Evolutionary conservation across 176 grass and related monocot species (phyloP).

Genomic region (Cenchrus fungigraminus): DNA sequence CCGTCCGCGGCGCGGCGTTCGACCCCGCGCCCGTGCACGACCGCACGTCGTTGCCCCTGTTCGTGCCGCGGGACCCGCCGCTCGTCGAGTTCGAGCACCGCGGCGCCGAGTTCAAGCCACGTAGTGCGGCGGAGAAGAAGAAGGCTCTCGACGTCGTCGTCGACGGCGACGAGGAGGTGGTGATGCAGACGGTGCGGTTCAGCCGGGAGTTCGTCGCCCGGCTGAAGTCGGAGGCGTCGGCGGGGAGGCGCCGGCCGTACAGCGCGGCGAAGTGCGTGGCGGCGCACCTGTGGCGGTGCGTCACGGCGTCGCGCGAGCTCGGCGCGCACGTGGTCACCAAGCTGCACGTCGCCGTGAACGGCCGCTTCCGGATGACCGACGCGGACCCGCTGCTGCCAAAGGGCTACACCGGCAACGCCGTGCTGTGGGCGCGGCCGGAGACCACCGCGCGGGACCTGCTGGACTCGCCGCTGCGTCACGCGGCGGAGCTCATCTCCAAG

Average conservation of each 20-base stretch:
- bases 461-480: neutral
- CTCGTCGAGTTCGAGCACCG: conserved; percentile 10
- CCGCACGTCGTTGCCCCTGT: too few species aligned
- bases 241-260: neutral
- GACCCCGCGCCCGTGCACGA: too few species aligned
- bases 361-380: neutral
- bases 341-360: conserved; percentile 2
- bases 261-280: neutral
- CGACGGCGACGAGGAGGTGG: neutral
- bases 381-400: neutral
- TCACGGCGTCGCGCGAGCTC: neutral
- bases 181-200: neutral
- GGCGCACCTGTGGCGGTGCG: conserved; percentile 22
- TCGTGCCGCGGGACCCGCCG: too few species aligned
- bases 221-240: neutral
- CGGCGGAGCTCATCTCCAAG: neutral
- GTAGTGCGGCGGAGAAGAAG: too few species aligned
- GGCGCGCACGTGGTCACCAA: neutral
- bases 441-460: neutral
- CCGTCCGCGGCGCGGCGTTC: too few species aligned
- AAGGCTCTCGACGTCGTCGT: neutral
- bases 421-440: conserved; percentile 24
- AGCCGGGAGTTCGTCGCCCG: neutral
- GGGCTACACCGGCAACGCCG: conserved; percentile 28
- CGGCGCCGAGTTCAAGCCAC: conserved; percentile 16